Conservation (phyloP, 192 early-diverging fungal genomes). For the Podila horticola region DNA sequence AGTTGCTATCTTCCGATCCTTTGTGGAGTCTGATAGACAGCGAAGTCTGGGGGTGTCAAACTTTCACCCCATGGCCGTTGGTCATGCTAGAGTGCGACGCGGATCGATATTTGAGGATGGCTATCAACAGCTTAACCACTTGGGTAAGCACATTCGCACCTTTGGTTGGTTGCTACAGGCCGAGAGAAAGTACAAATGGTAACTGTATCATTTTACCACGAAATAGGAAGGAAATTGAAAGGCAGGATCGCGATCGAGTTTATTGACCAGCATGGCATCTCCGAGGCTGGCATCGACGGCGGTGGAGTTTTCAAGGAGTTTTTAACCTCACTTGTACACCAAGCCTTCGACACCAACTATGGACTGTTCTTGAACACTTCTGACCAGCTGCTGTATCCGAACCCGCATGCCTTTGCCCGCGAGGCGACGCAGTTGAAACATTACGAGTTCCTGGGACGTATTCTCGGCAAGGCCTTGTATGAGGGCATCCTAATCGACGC, state of each 20-base stretch:
- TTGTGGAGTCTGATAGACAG: slow-evolving; percentile 76
- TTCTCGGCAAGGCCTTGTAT: slow-evolving; percentile 89
- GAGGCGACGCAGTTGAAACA: slow-evolving; percentile 65
- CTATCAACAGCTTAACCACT: slow-evolving; percentile 72
- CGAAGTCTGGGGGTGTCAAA: slow-evolving; percentile 18
- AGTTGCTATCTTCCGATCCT: slow-evolving; percentile 83
- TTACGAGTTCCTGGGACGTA: slow-evolving; percentile 81
- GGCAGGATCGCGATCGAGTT: slow-evolving; percentile 86
- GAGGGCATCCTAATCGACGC: slow-evolving; percentile 87
- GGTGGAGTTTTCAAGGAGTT: slow-evolving; percentile 99
- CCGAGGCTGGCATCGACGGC: slow-evolving; percentile 95
- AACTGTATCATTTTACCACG: background rate
- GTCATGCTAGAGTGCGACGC: slow-evolving; percentile 71
- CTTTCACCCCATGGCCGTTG: slow-evolving; percentile 20
- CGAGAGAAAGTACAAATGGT: background rate
- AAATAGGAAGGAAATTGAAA: slow-evolving; percentile 71
- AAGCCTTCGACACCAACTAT: slow-evolving; percentile 80
- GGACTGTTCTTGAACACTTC: slow-evolving; percentile 75
- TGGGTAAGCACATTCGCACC: slow-evolving; percentile 55
- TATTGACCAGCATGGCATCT: slow-evolving; percentile 83
- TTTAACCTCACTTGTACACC: slow-evolving; percentile 74
- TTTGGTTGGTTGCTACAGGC: background rate
- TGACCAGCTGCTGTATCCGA: slow-evolving; percentile 80
- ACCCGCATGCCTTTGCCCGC: slow-evolving; percentile 64
- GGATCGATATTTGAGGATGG: slow-evolving; percentile 93